Conservation (phyloP, 2,329 filamentous ascomycete species). For the Beauveria medogensis region DNA sequence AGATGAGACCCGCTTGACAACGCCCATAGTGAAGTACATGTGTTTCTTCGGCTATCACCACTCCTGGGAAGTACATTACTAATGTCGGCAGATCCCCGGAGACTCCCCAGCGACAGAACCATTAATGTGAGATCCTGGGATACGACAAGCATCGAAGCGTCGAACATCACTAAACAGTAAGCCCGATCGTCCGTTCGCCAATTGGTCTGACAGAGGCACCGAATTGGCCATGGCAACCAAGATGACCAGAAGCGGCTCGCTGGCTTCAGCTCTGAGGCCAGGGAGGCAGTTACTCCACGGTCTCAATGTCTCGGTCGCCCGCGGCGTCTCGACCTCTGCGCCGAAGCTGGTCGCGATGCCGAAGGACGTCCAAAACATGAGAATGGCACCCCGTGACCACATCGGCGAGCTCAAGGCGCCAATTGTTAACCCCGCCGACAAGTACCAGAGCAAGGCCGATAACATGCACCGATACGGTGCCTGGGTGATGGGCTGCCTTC, state of each 20-base stretch:
- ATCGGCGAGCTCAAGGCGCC: constrained; percentile 63
- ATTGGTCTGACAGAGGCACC: constrained; percentile 35
- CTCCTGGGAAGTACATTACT: constrained; percentile 15
- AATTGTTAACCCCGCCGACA: constrained; percentile 86
- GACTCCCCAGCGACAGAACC: constrained; percentile 8
- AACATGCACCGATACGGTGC: constrained; percentile 89
- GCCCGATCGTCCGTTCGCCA: constrained; percentile 25
- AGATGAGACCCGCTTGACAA: not conserved
- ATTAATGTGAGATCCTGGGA: not conserved
- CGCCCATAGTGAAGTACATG: constrained; percentile 5
- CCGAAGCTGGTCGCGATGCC: constrained; percentile 45
- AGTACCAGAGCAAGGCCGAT: constrained; percentile 79
- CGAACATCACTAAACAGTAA: constrained; percentile 17
- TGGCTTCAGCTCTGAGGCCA: constrained; percentile 49
- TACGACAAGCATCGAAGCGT: constrained; percentile 12
- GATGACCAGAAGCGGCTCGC: constrained; percentile 46
- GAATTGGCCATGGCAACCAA: constrained; percentile 50
- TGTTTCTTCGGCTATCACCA: not conserved
- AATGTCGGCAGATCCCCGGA: constrained; percentile 24
- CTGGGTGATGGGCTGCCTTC: constrained; percentile 92
- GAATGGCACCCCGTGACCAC: constrained; percentile 51
- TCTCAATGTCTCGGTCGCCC: constrained; percentile 33
- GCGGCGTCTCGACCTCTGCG: constrained; percentile 44
- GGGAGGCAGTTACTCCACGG: constrained; percentile 34
- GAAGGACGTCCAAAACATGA: constrained; percentile 58